phyloP scores from a whole-genome alignment of 345 rosid species.

The Sisymbrium irio region DNA sequence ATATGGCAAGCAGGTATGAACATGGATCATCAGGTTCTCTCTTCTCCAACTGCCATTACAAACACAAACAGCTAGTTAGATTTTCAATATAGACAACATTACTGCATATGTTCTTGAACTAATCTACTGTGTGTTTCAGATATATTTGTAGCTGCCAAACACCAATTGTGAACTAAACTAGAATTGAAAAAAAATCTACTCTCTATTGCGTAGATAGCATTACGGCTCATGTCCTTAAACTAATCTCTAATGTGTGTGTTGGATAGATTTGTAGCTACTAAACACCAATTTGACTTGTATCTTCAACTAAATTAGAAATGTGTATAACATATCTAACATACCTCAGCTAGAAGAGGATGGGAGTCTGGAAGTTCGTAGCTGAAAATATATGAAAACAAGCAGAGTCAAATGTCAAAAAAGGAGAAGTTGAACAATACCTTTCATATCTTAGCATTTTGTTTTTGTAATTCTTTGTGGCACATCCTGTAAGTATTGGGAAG shows the following conservation, averaged over 20 bases:
- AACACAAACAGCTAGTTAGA: slow-evolving; percentile 14
- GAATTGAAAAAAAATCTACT: neutral
- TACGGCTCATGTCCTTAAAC: neutral
- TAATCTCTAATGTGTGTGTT: neutral
- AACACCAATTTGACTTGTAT: neutral
- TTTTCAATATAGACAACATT: neutral
- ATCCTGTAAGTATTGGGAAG: neutral
- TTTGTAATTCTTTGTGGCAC: neutral
- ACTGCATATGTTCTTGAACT: neutral
- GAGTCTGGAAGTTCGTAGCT: slow-evolving; percentile 89
- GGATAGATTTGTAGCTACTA: neutral
- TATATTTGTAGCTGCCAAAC: neutral
- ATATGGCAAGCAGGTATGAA: slow-evolving; percentile 85
- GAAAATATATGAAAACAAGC: slow-evolving; percentile 31
- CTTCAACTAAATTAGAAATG: neutral
- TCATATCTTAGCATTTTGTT: neutral
- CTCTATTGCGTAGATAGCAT: neutral
- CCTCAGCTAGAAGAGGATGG: slow-evolving; percentile 76
- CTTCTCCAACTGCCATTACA: slow-evolving; percentile 63
- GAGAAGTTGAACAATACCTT: neutral
- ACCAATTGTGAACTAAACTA: neutral
- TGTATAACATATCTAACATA: slow-evolving; percentile 38
- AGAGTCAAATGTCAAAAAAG: neutral
- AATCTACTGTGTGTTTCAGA: neutral
- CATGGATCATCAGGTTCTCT: slow-evolving; percentile 82